Percentiles rank a stretch among this genome's conserved stretches.
Conservation (phyloP, 73 alveolate species). For the Stentor roeselii region DNA sequence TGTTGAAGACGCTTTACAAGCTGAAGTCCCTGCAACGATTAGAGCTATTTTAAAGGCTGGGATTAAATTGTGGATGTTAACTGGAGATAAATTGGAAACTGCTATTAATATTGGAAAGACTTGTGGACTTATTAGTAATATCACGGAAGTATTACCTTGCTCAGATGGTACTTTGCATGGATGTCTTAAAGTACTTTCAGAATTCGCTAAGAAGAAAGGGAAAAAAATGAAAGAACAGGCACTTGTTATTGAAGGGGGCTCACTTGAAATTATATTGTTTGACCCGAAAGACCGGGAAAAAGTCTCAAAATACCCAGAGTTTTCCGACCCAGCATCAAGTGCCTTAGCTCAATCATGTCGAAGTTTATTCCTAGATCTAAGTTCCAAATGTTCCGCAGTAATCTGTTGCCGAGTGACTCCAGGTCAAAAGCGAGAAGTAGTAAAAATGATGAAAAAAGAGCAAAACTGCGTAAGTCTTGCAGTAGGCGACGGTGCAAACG, state of each 20-base stretch:
- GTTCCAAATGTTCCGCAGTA: constrained; percentile 54
- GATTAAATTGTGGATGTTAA: constrained; percentile 59
- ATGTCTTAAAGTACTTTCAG: neutral
- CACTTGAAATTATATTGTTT: neutral
- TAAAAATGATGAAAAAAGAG: constrained; percentile 76
- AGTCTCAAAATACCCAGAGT: neutral
- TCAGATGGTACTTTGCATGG: neutral
- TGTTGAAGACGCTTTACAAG: constrained; percentile 93
- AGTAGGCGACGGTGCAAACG: constrained; percentile 99
- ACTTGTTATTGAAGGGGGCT: neutral
- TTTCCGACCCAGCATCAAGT: neutral
- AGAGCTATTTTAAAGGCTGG: constrained; percentile 84
- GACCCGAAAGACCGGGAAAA: neutral
- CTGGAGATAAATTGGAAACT: constrained; percentile 98
- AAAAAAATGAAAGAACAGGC: neutral
- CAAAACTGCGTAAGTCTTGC: constrained; percentile 70
- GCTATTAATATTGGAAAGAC: constrained; percentile 53
- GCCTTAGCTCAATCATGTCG: neutral
- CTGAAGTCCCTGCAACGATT: constrained; percentile 89
- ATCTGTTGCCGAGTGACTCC: constrained; percentile 91
- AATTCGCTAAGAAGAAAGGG: neutral
- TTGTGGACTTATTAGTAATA: neutral
- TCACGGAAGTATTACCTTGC: neutral
- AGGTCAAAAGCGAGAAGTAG: constrained; percentile 92
- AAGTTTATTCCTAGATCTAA: neutral